These are phyloP conservation scores for Chrysophaeum taylorii DNA, from an alignment of 352 stramenopile species.

Conservation along the genomic window DNA sequence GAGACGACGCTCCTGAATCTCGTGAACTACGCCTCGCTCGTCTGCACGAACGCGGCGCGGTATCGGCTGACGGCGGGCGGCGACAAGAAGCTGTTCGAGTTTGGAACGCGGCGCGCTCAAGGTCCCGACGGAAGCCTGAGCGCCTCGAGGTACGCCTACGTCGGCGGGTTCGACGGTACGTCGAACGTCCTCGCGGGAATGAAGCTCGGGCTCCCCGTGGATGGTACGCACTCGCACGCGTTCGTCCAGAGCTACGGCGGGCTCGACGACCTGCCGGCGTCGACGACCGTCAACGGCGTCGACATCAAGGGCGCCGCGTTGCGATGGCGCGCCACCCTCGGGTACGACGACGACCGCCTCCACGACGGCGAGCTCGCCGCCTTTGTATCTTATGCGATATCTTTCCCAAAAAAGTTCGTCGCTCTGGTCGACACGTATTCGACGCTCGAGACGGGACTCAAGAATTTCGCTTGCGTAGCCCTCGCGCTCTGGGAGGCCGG, in stretches of 20 bases:
- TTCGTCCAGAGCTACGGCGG: constrained; percentile 89
- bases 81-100: constrained; percentile 69
- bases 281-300: too few relatives aligned
- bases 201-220: constrained; percentile 81
- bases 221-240: constrained; percentile 92
- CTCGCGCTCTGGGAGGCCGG: constrained; percentile 69
- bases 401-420: constrained; percentile 91
- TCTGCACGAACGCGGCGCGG: constrained; percentile 93
- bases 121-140: constrained; percentile 91
- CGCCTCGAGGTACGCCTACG: constrained; percentile 90
- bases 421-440: constrained; percentile 98
- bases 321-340: neutral
- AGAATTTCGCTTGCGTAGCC: constrained; percentile 91
- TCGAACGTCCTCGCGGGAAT: constrained; percentile 94
- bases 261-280: constrained; percentile 77
- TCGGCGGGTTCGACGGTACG: constrained; percentile 93
- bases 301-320: neutral
- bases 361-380: constrained; percentile 91
- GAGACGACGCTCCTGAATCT: constrained; percentile 96
- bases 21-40: constrained; percentile 88
- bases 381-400: constrained; percentile 91
- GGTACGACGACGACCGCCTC: constrained; percentile 19
- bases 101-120: constrained; percentile 80
- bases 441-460: constrained; percentile 62
- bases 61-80: constrained; percentile 80